Conservation (phyloP, 1,284 basidiomycete species). For the Sanghuangporus weigelae region DNA sequence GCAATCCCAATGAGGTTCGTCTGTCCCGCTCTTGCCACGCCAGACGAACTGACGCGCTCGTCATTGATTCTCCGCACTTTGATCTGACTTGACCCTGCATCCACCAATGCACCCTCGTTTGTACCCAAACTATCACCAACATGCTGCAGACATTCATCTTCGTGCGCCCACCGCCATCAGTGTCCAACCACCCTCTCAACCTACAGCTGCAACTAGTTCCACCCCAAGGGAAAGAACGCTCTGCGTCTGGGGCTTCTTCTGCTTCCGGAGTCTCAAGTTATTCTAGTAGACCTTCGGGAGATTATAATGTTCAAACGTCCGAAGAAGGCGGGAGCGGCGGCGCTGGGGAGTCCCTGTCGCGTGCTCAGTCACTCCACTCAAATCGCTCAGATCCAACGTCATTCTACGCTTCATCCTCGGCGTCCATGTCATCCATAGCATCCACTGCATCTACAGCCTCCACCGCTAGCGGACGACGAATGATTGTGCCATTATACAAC, state of each 20-base stretch:
- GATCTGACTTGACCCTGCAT: not conserved
- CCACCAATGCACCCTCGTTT: not conserved
- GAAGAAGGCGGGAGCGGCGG: slow-evolving; percentile 14
- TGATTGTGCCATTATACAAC: slow-evolving; percentile 92
- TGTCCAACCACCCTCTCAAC: slow-evolving; percentile 84
- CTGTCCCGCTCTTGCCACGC: not conserved
- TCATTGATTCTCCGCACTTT: slow-evolving; percentile 16
- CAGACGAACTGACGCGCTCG: not conserved
- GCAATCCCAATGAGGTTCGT: slow-evolving; percentile 53
- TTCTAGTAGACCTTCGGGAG: slow-evolving; percentile 33
- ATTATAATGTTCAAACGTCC: slow-evolving; percentile 32
- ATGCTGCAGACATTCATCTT: slow-evolving; percentile 71
- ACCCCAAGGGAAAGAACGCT: slow-evolving; percentile 46
- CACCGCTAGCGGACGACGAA: slow-evolving; percentile 48
- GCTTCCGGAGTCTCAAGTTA: slow-evolving; percentile 24
- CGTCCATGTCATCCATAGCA: slow-evolving; percentile 40
- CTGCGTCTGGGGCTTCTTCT: slow-evolving; percentile 12
- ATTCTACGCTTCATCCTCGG: slow-evolving; percentile 38
- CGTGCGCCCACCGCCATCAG: slow-evolving; percentile 79
- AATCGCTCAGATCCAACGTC: slow-evolving; percentile 44
- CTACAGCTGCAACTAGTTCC: slow-evolving; percentile 92
- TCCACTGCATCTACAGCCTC: slow-evolving; percentile 44
- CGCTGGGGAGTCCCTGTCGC: slow-evolving; percentile 27
- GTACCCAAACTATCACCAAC: not conserved
- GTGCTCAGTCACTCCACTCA: slow-evolving; percentile 30